These are phyloP conservation scores for Colletotrichum sp. DNA, from an alignment of 2,329 filamentous ascomycete genomes.

Conservation along the genomic window DNA sequence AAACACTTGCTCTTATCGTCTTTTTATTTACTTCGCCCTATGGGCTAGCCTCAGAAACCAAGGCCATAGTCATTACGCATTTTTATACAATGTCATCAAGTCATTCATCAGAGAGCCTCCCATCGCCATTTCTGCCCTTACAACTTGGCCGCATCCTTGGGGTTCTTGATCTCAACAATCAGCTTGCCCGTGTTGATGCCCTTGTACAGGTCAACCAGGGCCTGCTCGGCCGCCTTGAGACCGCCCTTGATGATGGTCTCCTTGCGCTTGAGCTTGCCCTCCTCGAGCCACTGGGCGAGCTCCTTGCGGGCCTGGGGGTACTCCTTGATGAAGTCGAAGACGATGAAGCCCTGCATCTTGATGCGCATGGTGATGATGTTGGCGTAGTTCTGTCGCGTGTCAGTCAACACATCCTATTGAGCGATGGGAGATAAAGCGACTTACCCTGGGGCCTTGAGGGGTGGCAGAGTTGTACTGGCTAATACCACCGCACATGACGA, in stretches of 20 bases:
- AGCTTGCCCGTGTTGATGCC: slow-evolving; percentile 75
- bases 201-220: slow-evolving; percentile 67
- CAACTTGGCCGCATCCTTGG: slow-evolving; percentile 18
- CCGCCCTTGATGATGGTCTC: slow-evolving; percentile 77
- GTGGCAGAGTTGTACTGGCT: slow-evolving; percentile 69
- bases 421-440: slow-evolving; percentile 1
- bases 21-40: background rate
- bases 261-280: slow-evolving; percentile 75
- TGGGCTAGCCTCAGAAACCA: background rate
- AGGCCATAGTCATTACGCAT: slow-evolving; percentile 4
- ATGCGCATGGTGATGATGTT: slow-evolving; percentile 61
- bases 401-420: background rate
- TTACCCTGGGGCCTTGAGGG: slow-evolving; percentile 58
- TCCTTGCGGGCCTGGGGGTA: slow-evolving; percentile 64
- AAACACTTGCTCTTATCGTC: background rate
- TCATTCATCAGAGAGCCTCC: background rate
- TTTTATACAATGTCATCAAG: slow-evolving; percentile 10
- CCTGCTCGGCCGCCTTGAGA: slow-evolving; percentile 65
- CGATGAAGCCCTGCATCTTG: slow-evolving; percentile 74
- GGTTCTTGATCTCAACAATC: slow-evolving; percentile 56
- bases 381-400: slow-evolving; percentile 49
- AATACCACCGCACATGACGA: slow-evolving; percentile 76
- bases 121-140: background rate
- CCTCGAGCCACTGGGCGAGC: slow-evolving; percentile 69
- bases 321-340: slow-evolving; percentile 69